These are phyloP conservation scores for Saccharomyces hybrid DNA, from an alignment of 1,139 yeast species.

Conservation along the genomic window DNA sequence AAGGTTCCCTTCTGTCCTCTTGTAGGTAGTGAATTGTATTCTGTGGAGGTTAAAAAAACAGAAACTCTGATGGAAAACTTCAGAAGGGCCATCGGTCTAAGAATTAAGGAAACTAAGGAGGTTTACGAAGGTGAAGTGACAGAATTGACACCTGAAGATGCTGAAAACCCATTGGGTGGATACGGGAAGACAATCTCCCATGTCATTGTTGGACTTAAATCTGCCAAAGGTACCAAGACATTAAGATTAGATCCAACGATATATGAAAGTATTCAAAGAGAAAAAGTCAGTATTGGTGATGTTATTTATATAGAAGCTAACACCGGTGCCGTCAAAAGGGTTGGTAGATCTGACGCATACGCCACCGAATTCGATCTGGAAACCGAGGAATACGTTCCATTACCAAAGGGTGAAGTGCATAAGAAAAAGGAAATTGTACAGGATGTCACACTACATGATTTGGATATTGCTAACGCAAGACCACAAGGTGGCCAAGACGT, in stretches of 20 bases:
- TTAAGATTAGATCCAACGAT: slow-evolving; percentile 90
- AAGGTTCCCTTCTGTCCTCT: slow-evolving; percentile 97
- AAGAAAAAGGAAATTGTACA: slow-evolving; percentile 97
- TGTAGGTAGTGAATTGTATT: slow-evolving; percentile 88
- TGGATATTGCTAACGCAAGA: slow-evolving; percentile 91
- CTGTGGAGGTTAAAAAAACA: slow-evolving; percentile 97
- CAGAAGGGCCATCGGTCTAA: slow-evolving; percentile 89
- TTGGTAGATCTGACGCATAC: slow-evolving; percentile 95
- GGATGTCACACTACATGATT: slow-evolving; percentile 91
- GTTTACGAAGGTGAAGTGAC: slow-evolving; percentile 98
- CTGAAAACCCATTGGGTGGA: slow-evolving; percentile 94
- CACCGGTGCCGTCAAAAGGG: slow-evolving; percentile 95
- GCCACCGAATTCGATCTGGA: slow-evolving; percentile 97
- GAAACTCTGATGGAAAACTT: slow-evolving; percentile 96
- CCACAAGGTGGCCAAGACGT: slow-evolving; percentile 99
- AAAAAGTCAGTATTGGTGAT: slow-evolving; percentile 89
- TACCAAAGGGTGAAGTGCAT: slow-evolving; percentile 98
- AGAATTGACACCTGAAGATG: slow-evolving; percentile 92
- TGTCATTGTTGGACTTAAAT: slow-evolving; percentile 87
- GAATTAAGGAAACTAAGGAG: slow-evolving; percentile 95
- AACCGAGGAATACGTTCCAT: slow-evolving; percentile 97
- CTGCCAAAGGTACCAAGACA: slow-evolving; percentile 92
- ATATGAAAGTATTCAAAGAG: slow-evolving; percentile 93
- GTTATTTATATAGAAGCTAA: slow-evolving; percentile 95
- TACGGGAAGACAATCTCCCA: slow-evolving; percentile 95